Evolutionary conservation across 2,329 filamentous ascomycete species (phyloP), one percentile per base, ranked within the genome.

Genomic region (Fusarium oxysporum): DNA sequence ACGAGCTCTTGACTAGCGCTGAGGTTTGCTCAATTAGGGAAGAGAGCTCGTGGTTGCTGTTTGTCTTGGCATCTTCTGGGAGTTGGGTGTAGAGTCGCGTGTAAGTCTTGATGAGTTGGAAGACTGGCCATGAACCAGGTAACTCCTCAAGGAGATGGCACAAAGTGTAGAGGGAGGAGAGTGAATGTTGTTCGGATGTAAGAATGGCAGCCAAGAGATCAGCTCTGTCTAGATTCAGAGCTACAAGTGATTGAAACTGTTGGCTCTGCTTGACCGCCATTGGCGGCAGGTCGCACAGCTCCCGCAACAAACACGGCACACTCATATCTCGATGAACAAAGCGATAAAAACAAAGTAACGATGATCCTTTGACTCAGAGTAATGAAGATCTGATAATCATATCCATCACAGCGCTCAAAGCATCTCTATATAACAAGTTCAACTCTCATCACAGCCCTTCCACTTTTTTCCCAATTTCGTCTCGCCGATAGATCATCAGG

Each of bases 51-150:
- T 35, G 7, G 1, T 14, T 25, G 2, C 30, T 33, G 9, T 55
- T 47, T 13, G 17, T 67, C 33, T 67, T 67, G 17, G 37, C 53
- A 14, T 50, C 53, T 16, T 67, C 62, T 1, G 64, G 53, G 0
- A 67, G 64, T 0, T 32, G 13, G 0, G 55, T 67, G 21, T 67
- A 67, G 12, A 67, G 21, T 7, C 51, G 12, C 3, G 62, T 67
- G 6, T 60, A 50, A 3, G 28, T 45, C 16, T 67, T 67, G 51
- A 67, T 48, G 7, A 67, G 64, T 12, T 65, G 25, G 9, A 67
- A 67, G 0, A 61, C 44, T 8, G 53, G 64, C 64, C 64, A 67
- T n/a, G 17, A 17, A 12, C 44, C 38, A 12, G 62, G 10, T 0
- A 60, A 14, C 1, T 67, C 28, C 3, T 40, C 16, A 7, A 67